Percentiles rank a stretch among this genome's conserved stretches.
Evolutionary conservation across 805 yeast genomes (phyloP).

Genomic region (Lipomyces yamanashiensis): DNA sequence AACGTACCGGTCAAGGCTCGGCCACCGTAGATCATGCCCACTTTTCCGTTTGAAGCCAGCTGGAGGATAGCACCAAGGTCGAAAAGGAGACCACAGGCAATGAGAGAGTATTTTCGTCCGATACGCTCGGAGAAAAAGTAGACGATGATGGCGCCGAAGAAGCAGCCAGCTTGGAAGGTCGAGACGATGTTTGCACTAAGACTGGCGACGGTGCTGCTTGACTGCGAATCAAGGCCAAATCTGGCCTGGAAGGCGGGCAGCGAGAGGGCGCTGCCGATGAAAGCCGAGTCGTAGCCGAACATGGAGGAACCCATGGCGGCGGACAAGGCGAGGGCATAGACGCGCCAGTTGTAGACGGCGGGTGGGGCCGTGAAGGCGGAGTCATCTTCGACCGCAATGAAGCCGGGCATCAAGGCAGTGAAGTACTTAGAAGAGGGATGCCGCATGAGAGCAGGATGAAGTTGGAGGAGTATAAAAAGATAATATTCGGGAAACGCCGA

Average conservation of each 20-base stretch:
- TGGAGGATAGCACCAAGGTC: constrained; percentile 81
- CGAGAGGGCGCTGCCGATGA: constrained; percentile 57
- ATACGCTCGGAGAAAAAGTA: constrained; percentile 36
- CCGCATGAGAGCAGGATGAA: background rate
- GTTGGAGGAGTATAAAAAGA: too few species aligned
- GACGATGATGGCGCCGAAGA: constrained; percentile 54
- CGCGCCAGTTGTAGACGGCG: constrained; percentile 52
- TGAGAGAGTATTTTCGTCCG: constrained; percentile 1
- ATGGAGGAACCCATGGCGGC: constrained; percentile 56
- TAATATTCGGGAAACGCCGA: too few species aligned
- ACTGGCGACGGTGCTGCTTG: background rate
- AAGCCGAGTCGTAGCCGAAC: constrained; percentile 61
- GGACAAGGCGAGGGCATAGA: constrained; percentile 50
- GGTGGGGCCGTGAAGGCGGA: constrained; percentile 44
- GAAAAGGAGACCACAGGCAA: constrained; percentile 53
- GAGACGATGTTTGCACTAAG: constrained; percentile 7
- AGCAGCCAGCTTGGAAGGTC: constrained; percentile 16
- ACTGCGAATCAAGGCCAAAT: constrained; percentile 47
- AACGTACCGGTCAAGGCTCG: constrained; percentile 61
- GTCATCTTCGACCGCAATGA: background rate
- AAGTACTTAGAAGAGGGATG: background rate
- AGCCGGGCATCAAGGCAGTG: background rate
- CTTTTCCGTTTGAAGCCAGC: constrained; percentile 76
- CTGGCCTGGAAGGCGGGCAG: constrained; percentile 51
- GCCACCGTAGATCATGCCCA: constrained; percentile 76